Evolutionary conservation across 2,329 filamentous ascomycete species (phyloP).

Genomic region (Drechslerella stenobrocha): DNA sequence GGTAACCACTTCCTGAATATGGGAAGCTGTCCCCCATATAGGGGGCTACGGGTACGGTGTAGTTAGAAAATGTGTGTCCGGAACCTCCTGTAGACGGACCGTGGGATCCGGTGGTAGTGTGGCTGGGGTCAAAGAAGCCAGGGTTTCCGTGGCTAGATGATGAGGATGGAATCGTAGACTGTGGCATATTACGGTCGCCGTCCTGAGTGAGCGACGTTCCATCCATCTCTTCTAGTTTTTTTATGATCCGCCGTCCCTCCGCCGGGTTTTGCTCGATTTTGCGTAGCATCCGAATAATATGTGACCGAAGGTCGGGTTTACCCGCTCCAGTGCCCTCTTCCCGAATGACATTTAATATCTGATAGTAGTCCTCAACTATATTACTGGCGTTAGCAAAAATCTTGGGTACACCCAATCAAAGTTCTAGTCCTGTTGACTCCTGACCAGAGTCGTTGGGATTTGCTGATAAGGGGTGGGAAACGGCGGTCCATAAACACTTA

Average conservation of each 20-base stretch:
- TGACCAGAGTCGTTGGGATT: too few relatives aligned
- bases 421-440: too few relatives aligned
- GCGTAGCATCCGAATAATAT: conserved; percentile 22
- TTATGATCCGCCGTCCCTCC: background rate
- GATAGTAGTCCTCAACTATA: conserved; percentile 33
- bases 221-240: conserved; percentile 11
- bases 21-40: conserved; percentile 16
- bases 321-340: conserved; percentile 14
- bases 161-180: background rate
- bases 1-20: conserved; percentile 6
- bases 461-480: too few relatives aligned
- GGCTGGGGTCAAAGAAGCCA: background rate
- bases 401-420: background rate
- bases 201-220: background rate
- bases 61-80: too few relatives aligned
- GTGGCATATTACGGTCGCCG: background rate
- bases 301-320: conserved; percentile 27
- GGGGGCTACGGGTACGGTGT: too few relatives aligned
- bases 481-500: background rate
- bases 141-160: background rate
- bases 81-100: background rate
- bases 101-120: background rate
- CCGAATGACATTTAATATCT: conserved; percentile 19
- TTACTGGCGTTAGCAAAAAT: background rate
- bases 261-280: background rate